Evolutionary conservation across 768 basidiomycete genomes (phyloP).

Genomic region (Mrakia hoshinonis): DNA sequence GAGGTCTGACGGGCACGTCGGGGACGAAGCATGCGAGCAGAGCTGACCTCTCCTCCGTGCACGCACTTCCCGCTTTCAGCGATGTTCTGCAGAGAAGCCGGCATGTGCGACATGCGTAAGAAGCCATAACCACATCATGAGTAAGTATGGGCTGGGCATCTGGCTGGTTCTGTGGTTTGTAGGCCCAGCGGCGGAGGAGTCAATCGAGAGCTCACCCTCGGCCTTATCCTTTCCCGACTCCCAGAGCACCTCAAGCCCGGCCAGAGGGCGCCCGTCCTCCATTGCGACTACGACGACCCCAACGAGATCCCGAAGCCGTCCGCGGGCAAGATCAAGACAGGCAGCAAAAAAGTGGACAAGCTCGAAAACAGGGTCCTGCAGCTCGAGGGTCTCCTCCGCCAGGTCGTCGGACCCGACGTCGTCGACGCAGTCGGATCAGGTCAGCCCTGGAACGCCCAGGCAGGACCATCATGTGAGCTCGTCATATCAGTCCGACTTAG

Average conservation of each 20-base stretch:
- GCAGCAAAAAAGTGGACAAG: conserved; percentile 6
- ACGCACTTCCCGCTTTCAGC: neutral
- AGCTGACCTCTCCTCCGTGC: neutral
- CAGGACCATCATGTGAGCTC: conserved; percentile 5
- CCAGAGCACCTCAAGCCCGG: conserved; percentile 7
- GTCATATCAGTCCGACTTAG: too few species aligned
- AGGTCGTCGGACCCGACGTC: conserved; percentile 9
- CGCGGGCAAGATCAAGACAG: neutral
- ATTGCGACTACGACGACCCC: neutral
- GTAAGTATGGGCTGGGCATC: neutral
- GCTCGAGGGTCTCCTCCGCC: conserved; percentile 8
- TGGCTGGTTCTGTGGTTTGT: too few species aligned
- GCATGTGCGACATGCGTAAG: conserved; percentile 10
- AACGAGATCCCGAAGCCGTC: neutral
- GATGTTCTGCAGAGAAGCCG: conserved; percentile 13
- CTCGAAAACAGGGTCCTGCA: conserved; percentile 9
- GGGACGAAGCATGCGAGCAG: too few species aligned
- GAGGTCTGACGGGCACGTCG: neutral
- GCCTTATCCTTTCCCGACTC: neutral
- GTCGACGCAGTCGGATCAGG: neutral
- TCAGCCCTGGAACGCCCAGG: neutral
- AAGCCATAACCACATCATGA: neutral
- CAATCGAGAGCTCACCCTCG: neutral
- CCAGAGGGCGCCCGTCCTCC: neutral
- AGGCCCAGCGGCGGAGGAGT: too few species aligned